Evolutionary conservation across 2,329 filamentous ascomycete genomes (phyloP).

Genomic region (Diaporthe velutina): DNA sequence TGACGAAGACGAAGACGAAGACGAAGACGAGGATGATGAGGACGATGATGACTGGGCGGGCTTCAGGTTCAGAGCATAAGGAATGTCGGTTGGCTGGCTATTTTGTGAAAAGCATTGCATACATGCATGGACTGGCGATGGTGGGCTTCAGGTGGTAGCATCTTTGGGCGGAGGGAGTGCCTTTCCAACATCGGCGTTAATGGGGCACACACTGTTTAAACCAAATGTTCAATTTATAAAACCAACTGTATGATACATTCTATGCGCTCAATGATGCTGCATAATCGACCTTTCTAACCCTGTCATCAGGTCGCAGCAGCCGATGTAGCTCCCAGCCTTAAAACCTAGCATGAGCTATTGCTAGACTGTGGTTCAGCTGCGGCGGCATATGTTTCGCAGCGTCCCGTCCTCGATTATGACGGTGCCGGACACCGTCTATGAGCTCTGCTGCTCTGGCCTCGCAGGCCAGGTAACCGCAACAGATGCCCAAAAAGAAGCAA

Average conservation of each 20-base stretch:
- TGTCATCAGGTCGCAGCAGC: background rate
- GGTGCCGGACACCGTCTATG: background rate
- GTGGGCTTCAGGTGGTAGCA: background rate
- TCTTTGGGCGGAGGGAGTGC: background rate
- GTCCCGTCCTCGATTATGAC: background rate
- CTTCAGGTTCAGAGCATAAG: conserved; percentile 61
- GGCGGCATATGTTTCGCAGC: no score
- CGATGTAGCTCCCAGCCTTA: background rate
- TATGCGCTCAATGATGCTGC: conserved; percentile 1
- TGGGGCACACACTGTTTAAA: background rate
- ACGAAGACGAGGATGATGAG: conserved; percentile 59
- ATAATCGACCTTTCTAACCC: background rate
- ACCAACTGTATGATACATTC: background rate
- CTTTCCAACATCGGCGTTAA: conserved; percentile 14
- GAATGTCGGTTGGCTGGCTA: background rate
- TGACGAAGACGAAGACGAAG: conserved; percentile 51
- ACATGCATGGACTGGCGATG: conserved; percentile 18
- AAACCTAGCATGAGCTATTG: background rate
- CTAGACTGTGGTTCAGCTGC: background rate
- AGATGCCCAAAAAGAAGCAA: no score
- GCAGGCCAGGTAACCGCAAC: background rate
- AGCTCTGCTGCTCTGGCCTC: background rate
- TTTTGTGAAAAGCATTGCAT: background rate
- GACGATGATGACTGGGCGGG: conserved; percentile 71
- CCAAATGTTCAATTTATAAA: background rate